phyloP scores from a whole-genome alignment of 805 yeast genomes.

The Starmerella apicola region DNA sequence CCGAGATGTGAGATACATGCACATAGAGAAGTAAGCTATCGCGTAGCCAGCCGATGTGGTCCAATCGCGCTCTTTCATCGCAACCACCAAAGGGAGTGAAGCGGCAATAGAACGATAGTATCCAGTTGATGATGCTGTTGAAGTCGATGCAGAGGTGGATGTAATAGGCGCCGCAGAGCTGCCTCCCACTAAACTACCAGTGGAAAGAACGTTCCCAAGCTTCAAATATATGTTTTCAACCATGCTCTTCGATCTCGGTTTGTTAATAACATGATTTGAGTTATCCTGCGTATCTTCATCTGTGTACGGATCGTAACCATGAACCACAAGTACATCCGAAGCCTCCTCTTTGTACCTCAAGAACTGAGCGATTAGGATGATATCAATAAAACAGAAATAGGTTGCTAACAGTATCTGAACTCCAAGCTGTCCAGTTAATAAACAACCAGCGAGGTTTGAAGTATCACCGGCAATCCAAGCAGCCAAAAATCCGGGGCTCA shows the following conservation, averaged over 20 bases:
- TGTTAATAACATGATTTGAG: conserved; percentile 5
- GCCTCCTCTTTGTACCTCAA: conserved; percentile 42
- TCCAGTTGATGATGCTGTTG: background rate
- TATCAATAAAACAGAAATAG: conserved; percentile 65
- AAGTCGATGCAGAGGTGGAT: background rate
- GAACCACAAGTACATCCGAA: background rate
- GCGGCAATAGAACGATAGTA: too few relatives aligned
- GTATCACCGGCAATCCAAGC: conserved; percentile 59
- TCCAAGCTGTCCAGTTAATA: conserved; percentile 63
- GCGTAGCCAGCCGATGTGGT: conserved; percentile 30
- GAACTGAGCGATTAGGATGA: conserved; percentile 55
- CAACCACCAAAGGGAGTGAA: too few relatives aligned
- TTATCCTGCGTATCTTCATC: conserved; percentile 3
- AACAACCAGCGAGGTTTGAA: conserved; percentile 53
- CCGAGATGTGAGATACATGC: conserved; percentile 63
- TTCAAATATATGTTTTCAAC: background rate
- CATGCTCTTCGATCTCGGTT: background rate
- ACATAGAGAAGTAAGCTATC: conserved; percentile 71
- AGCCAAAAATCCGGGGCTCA: conserved; percentile 45
- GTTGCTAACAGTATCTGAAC: conserved; percentile 63
- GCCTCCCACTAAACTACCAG: background rate
- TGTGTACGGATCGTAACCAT: conserved; percentile 4
- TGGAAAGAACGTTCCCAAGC: background rate
- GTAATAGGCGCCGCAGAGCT: background rate
- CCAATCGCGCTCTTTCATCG: background rate